Evolutionary conservation across 352 stramenopile genomes (phyloP).

Genomic region (Phytopythium aichiense): DNA sequence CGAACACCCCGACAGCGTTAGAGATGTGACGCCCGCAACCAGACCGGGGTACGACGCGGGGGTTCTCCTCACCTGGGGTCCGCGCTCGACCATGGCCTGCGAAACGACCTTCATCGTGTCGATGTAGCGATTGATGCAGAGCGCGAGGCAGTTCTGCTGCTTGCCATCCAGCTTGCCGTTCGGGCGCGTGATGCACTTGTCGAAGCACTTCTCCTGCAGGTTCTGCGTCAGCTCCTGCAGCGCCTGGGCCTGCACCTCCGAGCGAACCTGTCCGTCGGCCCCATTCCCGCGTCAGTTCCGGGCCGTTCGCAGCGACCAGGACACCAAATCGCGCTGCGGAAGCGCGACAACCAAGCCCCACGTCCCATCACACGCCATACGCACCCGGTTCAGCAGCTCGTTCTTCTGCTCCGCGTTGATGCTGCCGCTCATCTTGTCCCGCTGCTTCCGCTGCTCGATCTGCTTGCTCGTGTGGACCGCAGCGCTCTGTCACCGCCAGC

Average conservation of each 20-base stretch:
- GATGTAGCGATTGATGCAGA: conserved; percentile 90
- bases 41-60: not conserved
- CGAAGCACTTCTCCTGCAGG: conserved; percentile 89
- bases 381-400: conserved; percentile 75
- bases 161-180: conserved; percentile 86
- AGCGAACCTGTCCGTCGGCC: conserved; percentile 48
- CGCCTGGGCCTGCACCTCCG: conserved; percentile 79
- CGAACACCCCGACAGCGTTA: not conserved
- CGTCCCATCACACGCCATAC: conserved; percentile 6
- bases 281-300: conserved; percentile 10
- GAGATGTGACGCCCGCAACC: not conserved
- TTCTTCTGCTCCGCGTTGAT: conserved; percentile 83
- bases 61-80: conserved; percentile 35
- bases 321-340: not conserved
- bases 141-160: conserved; percentile 87
- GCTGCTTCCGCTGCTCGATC: not conserved
- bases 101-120: conserved; percentile 90
- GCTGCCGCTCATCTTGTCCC: conserved; percentile 62
- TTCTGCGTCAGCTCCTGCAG: conserved; percentile 85
- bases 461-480: conserved; percentile 4
- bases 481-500: not conserved
- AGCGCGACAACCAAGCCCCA: not conserved
- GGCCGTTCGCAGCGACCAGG: not conserved
- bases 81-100: conserved; percentile 73
- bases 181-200: conserved; percentile 83